These are phyloP conservation scores for Acacia melanoxylon DNA, from an alignment of 306 rosid species.

Conservation along the genomic window DNA sequence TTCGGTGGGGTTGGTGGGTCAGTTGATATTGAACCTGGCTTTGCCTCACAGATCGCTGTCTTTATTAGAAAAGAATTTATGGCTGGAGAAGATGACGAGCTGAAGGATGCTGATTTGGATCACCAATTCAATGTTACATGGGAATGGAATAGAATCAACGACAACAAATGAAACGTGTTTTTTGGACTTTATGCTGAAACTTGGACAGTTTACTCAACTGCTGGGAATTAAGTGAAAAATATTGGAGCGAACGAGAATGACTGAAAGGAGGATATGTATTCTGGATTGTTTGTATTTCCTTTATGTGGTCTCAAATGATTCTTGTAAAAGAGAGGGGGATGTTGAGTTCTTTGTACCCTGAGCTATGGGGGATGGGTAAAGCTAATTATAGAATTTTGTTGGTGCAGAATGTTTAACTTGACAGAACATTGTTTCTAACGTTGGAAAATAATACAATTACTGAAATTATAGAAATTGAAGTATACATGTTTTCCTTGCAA, in stretches of 20 bases:
- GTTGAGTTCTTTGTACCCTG: not conserved
- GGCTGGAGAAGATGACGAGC: conserved; percentile 19
- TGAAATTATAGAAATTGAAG: not conserved
- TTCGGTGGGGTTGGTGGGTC: conserved; percentile 93
- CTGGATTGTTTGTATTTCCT: not conserved
- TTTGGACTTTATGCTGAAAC: not conserved
- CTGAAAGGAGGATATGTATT: not conserved
- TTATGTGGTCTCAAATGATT: conserved; percentile 12
- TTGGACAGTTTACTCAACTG: conserved; percentile 24
- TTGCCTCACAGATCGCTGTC: conserved; percentile 97
- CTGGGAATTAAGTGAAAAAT: conserved; percentile 9
- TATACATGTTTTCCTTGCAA: not conserved
- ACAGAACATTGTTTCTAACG: not conserved
- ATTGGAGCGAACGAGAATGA: conserved; percentile 1
- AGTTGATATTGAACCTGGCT: conserved; percentile 82
- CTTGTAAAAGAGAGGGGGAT: not conserved
- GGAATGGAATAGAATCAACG: conserved; percentile 62
- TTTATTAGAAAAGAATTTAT: conserved; percentile 58
- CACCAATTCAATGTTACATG: conserved; percentile 49
- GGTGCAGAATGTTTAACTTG: not conserved
- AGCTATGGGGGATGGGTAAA: not conserved
- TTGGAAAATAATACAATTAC: not conserved
- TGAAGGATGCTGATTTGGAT: conserved; percentile 33
- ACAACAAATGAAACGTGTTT: conserved; percentile 23
- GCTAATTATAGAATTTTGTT: not conserved